phyloP scores from a whole-genome alignment of 1,284 basidiomycete genomes.

The Vanrija pseudolonga region DNA sequence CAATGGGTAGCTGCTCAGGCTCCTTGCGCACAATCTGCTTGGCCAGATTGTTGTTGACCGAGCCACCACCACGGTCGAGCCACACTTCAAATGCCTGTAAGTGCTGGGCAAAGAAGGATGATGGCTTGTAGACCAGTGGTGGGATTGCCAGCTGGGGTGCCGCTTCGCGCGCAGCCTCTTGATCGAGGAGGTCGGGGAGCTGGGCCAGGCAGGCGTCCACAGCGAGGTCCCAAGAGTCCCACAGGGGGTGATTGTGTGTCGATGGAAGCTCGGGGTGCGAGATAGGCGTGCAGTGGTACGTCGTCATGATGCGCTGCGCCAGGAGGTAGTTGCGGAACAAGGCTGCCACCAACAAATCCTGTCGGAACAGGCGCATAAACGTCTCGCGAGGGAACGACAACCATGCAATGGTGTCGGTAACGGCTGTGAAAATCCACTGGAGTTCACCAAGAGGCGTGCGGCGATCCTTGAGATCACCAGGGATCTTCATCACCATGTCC shows the following conservation, averaged over 20 bases:
- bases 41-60: slow-evolving; percentile 20
- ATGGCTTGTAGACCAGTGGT: slow-evolving; percentile 66
- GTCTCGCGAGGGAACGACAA: slow-evolving; percentile 90
- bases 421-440: slow-evolving; percentile 99
- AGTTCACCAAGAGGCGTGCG: slow-evolving; percentile 94
- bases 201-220: slow-evolving; percentile 94
- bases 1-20: slow-evolving; percentile 94
- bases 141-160: slow-evolving; percentile 34
- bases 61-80: slow-evolving; percentile 78
- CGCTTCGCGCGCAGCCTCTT: slow-evolving; percentile 53
- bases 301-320: slow-evolving; percentile 97
- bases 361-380: slow-evolving; percentile 91
- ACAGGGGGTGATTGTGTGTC: slow-evolving; percentile 91
- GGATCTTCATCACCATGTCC: slow-evolving; percentile 93
- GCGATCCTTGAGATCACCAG: slow-evolving; percentile 93
- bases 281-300: slow-evolving; percentile 95
- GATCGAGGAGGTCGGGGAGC: slow-evolving; percentile 75
- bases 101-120: slow-evolving; percentile 92
- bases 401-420: slow-evolving; percentile 99
- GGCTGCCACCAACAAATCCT: slow-evolving; percentile 92
- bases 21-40: slow-evolving; percentile 18
- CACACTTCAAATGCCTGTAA: slow-evolving; percentile 97
- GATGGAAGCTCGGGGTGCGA: slow-evolving; percentile 87
- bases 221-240: slow-evolving; percentile 97
- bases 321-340: slow-evolving; percentile 95